phyloP scores from a whole-genome alignment of 306 rosid species.

The Betula pendula region DNA sequence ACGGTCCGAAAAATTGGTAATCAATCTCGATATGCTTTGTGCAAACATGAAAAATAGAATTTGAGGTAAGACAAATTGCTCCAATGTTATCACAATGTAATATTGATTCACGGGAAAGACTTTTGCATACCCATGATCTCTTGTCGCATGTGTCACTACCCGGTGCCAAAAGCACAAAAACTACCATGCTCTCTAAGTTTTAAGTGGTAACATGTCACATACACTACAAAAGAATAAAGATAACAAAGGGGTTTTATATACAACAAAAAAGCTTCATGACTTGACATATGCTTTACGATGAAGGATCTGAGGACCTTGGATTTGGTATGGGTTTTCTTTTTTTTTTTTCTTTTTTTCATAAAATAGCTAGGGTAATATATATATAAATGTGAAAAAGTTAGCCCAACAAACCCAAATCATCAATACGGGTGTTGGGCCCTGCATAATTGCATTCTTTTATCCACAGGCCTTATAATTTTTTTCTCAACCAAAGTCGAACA shows the following conservation, averaged over 20 bases:
- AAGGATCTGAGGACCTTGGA: constrained; percentile 67
- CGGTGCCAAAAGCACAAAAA: no score
- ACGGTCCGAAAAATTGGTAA: no score
- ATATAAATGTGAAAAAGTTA: constrained; percentile 31
- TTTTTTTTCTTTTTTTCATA: constrained; percentile 7
- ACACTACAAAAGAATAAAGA: constrained; percentile 65
- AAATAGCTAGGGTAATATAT: constrained; percentile 15
- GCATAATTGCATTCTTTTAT: constrained; percentile 59
- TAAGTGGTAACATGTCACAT: constrained; percentile 77
- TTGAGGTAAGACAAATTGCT: no score
- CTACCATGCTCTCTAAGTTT: no score
- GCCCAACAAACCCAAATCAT: constrained; percentile 76
- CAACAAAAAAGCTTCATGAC: constrained; percentile 70
- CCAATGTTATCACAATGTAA: no score
- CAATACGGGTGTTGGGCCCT: constrained; percentile 50
- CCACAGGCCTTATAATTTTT: constrained; percentile 44
- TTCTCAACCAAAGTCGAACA: constrained; percentile 48
- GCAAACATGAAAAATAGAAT: no score
- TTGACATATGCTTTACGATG: constrained; percentile 81
- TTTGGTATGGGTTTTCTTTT: constrained; percentile 28
- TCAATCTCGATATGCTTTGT: no score
- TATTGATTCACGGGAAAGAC: no score
- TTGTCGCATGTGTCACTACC: no score
- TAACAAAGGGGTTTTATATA: constrained; percentile 52
- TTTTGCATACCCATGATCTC: no score